These are phyloP conservation scores for Hordeum pubiflorum DNA, from an alignment of 202 grass and related monocot genomes.

Conservation along the genomic window DNA sequence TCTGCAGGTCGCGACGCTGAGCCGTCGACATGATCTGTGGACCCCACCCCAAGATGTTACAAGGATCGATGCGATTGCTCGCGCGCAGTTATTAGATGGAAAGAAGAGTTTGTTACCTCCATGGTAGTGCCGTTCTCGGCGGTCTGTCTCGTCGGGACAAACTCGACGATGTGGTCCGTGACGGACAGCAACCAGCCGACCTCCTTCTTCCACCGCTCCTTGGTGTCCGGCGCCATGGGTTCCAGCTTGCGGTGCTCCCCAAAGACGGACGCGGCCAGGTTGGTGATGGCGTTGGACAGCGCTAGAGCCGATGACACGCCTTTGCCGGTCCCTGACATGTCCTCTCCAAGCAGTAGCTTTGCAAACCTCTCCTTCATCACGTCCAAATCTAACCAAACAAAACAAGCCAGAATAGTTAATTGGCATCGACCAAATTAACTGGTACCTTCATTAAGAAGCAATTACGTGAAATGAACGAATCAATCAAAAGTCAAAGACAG, in stretches of 20 bases:
- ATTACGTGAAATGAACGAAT: too few relatives aligned
- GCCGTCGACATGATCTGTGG: conserved; percentile 70
- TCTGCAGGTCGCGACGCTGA: conserved; percentile 80
- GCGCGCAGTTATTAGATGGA: background rate
- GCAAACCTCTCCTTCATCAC: conserved; percentile 90
- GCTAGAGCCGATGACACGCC: conserved; percentile 86
- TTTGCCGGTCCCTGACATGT: conserved; percentile 86
- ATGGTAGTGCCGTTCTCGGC: conserved; percentile 62
- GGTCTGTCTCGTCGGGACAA: conserved; percentile 64
- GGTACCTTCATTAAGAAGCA: too few relatives aligned
- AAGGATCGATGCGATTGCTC: background rate
- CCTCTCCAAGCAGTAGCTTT: conserved; percentile 80
- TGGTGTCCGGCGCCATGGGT: conserved; percentile 71
- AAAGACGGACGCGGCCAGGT: conserved; percentile 74
- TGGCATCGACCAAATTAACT: background rate
- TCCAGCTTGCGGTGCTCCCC: conserved; percentile 79
- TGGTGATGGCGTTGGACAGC: conserved; percentile 84
- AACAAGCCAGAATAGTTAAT: background rate
- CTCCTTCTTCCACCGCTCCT: conserved; percentile 76
- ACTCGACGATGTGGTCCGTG: conserved; percentile 90
- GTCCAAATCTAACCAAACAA: conserved; percentile 44
- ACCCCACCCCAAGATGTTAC: too few relatives aligned
- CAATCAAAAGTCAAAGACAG: too few relatives aligned
- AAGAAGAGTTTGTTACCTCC: conserved; percentile 39
- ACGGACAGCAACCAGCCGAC: conserved; percentile 75